Percentiles rank a stretch among this genome's conserved stretches.
Evolutionary conservation across 768 basidiomycete species (phyloP).

Genomic region (Phlebiopsis flavidoalba): DNA sequence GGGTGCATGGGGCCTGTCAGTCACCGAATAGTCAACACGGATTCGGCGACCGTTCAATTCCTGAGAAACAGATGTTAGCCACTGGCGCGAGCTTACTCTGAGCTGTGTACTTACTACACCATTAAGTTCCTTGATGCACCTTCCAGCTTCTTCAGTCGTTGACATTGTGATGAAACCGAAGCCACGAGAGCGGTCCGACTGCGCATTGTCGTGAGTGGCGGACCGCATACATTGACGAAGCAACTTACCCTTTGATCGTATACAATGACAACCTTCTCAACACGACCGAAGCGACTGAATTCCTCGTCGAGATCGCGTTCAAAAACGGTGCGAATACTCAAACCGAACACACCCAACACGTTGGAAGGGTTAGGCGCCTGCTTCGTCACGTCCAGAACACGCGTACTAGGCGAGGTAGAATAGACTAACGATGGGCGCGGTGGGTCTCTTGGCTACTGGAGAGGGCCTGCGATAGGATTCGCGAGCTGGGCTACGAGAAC

Average conservation of each 20-base stretch:
- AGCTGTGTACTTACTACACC: constrained; percentile 67
- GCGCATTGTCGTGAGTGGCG: constrained; percentile 11
- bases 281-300: constrained; percentile 82
- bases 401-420: constrained; percentile 11
- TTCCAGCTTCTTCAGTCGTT: constrained; percentile 78
- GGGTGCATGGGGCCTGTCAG: constrained; percentile 88
- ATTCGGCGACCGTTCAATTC: constrained; percentile 94
- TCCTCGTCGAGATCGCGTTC: constrained; percentile 95
- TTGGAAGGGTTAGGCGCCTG: constrained; percentile 85
- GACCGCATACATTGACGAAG: not conserved
- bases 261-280: constrained; percentile 94
- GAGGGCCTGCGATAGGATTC: constrained; percentile 46
- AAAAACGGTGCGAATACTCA: constrained; percentile 87
- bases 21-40: constrained; percentile 95
- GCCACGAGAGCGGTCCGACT: constrained; percentile 95
- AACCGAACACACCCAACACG: constrained; percentile 96
- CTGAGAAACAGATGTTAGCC: constrained; percentile 33
- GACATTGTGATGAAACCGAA: constrained; percentile 98
- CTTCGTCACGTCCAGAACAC: constrained; percentile 36
- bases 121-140: constrained; percentile 88
- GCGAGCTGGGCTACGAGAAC: constrained; percentile 58
- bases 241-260: constrained; percentile 89
- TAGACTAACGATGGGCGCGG: constrained; percentile 64
- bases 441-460: constrained; percentile 54
- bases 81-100: not conserved